Evolutionary conservation across 148 eudicot species (phyloP).

Genomic region (Amaranthus hypochondriacus): DNA sequence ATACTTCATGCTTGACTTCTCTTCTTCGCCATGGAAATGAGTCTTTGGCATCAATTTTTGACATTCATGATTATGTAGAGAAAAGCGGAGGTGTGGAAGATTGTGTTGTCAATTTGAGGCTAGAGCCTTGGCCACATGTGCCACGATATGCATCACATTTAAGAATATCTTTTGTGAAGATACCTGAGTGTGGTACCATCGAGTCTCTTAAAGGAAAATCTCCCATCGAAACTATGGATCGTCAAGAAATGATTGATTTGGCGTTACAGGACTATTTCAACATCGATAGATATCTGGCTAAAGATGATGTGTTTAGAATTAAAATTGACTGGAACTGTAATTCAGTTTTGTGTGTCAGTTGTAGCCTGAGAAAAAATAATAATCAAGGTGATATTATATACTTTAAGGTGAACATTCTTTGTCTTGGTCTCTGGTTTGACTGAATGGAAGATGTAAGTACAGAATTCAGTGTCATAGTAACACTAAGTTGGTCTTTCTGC

Average conservation of each 20-base stretch:
- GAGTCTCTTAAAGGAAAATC: slow-evolving; percentile 72
- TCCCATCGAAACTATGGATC: slow-evolving; percentile 69
- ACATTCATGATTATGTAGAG: slow-evolving; percentile 30
- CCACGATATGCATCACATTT: slow-evolving; percentile 86
- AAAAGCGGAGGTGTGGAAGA: slow-evolving; percentile 27
- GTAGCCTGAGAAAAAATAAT: slow-evolving; percentile 46
- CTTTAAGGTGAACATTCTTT: slow-evolving; percentile 59
- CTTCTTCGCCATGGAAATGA: slow-evolving; percentile 67
- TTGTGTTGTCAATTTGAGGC: slow-evolving; percentile 38
- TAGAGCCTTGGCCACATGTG: slow-evolving; percentile 60
- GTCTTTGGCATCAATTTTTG: slow-evolving; percentile 58
- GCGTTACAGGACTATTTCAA: slow-evolving; percentile 73
- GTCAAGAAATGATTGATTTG: slow-evolving; percentile 79
- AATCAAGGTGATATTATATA: slow-evolving; percentile 45
- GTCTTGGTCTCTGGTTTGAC: slow-evolving; percentile 9
- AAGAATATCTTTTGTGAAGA: slow-evolving; percentile 79
- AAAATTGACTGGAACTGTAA: slow-evolving; percentile 80
- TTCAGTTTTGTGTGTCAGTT: slow-evolving; percentile 64
- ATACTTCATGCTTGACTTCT: slow-evolving; percentile 66
- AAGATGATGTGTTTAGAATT: slow-evolving; percentile 72
- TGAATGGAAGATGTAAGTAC: slow-evolving; percentile 7
- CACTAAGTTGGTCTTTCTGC: slow-evolving; percentile 21
- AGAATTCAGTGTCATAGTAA: background rate
- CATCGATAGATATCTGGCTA: slow-evolving; percentile 74
- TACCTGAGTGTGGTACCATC: slow-evolving; percentile 82